phyloP scores from a whole-genome alignment of 177 flowering plant species.

The Telopea speciosissima region DNA sequence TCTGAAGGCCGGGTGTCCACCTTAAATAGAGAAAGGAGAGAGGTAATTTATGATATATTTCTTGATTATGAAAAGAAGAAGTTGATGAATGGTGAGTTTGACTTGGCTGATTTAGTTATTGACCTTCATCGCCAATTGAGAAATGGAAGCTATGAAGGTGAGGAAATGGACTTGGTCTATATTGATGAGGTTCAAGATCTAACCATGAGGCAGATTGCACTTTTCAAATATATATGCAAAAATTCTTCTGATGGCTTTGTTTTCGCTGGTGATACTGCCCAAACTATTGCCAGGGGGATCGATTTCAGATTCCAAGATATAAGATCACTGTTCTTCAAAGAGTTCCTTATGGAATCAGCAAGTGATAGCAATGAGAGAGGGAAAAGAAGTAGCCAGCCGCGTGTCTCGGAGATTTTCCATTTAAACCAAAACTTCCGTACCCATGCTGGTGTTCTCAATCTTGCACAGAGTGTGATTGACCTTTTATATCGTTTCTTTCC shows the following conservation, averaged over 20 bases:
- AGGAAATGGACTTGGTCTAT: slow-evolving; percentile 61
- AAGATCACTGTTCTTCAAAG: slow-evolving; percentile 50
- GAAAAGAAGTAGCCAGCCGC: slow-evolving; percentile 31
- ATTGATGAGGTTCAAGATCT: slow-evolving; percentile 89
- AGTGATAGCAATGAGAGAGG: slow-evolving; percentile 12
- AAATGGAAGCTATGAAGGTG: slow-evolving; percentile 32
- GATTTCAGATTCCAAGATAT: slow-evolving; percentile 79
- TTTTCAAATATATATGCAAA: slow-evolving; percentile 59
- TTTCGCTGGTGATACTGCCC: slow-evolving; percentile 83
- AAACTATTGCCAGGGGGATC: slow-evolving; percentile 78
- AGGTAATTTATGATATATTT: slow-evolving; percentile 49
- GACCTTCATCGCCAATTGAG: slow-evolving; percentile 56
- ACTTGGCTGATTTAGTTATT: slow-evolving; percentile 64
- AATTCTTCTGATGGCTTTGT: slow-evolving; percentile 73
- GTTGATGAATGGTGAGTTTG: slow-evolving; percentile 51
- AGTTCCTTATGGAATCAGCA: slow-evolving; percentile 38
- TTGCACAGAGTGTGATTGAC: slow-evolving; percentile 63
- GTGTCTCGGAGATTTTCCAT: slow-evolving; percentile 38
- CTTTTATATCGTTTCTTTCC: slow-evolving; percentile 61
- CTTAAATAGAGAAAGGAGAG: slow-evolving; percentile 36
- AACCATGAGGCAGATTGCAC: slow-evolving; percentile 69
- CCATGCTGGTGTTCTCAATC: slow-evolving; percentile 63
- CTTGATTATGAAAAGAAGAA: slow-evolving; percentile 62
- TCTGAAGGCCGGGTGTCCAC: slow-evolving; percentile 51
- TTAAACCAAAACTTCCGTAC: slow-evolving; percentile 73